Base-by-base conservation (phyloP, 768 basidiomycete species). In the Cyclocybe aegerita region DNA sequence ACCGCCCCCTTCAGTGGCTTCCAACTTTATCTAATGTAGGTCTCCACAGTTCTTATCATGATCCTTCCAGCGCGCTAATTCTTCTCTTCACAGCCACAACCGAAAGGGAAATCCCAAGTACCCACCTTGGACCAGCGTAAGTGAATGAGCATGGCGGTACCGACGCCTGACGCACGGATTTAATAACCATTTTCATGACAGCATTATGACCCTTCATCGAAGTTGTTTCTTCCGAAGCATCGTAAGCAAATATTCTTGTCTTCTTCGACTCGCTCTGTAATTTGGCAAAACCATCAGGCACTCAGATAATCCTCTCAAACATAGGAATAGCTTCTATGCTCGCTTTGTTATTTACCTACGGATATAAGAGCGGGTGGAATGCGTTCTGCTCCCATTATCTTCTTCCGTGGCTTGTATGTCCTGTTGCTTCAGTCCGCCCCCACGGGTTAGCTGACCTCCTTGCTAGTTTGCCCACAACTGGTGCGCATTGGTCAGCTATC, bases 391-490 rank as follows among this genome's bases (percentile, higher is more conserved):
- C 61, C 16, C 65, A 77, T 40, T 81, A 81, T 62, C 58, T 78
- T 42, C 53, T 74, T 8, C 79, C 79, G 7, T 81, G 77, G 78
- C 66, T 81, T 23, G 79, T 79, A 52, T 50, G 67, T 62, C 4
- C 37, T 39, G 30, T 14, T n/a, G 15, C 30, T 34, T 9, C 11
- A 9, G 37, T 2, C 30, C 33, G 9, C 9, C 33, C n/a, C n/a
- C 33, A 5, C 23, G 34, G 16, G 11, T 38, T 30, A 39, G 31
- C 46, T 50, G 52, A 42, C 40, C 14, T 40, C n/a, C 17, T 43
- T 34, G 32, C 9, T 23, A 78, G 77, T 69, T 72, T 53, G 75
- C 74, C 9, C 74, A 77, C 58, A 78, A 76, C 52, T 75, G 74
- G 75, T 73, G 59, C 23, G 49, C 23, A 23, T 33, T 33, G 45